phyloP scores from a whole-genome alignment of 306 rosid species.

The Datisca glomerata region DNA sequence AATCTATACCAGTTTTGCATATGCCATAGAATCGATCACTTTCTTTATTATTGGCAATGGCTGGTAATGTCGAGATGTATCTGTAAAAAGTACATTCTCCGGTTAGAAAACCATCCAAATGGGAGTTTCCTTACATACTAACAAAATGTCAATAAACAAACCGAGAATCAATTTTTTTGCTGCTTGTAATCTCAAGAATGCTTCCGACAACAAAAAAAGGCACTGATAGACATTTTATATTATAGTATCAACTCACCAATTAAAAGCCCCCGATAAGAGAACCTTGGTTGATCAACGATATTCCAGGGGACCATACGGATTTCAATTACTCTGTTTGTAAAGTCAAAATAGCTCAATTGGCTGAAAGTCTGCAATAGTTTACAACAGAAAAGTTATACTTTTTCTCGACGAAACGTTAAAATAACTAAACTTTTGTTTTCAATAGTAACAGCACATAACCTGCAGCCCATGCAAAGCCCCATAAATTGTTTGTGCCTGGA shows the following conservation, averaged over 20 bases:
- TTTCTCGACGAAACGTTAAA: no score
- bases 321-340: conserved; percentile 15
- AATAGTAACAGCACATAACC: conserved; percentile 12
- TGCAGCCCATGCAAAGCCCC: conserved; percentile 34
- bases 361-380: conserved; percentile 27
- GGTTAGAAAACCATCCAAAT: conserved; percentile 1
- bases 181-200: no score
- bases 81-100: conserved; percentile 13
- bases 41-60: conserved; percentile 32
- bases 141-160: not conserved
- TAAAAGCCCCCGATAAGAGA: conserved; percentile 34
- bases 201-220: no score
- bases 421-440: not conserved
- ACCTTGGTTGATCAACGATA: conserved; percentile 29
- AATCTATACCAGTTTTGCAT: conserved; percentile 26
- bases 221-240: no score
- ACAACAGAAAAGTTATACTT: not conserved
- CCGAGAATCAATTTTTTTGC: not conserved
- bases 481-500: conserved; percentile 33
- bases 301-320: conserved; percentile 27
- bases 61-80: conserved; percentile 33
- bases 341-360: conserved; percentile 26
- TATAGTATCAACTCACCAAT: conserved; percentile 27
- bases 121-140: not conserved
- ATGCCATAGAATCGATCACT: conserved; percentile 33